Conservation (phyloP, 2,329 filamentous ascomycete genomes). For the Cylindrodendrum hubeiense region DNA sequence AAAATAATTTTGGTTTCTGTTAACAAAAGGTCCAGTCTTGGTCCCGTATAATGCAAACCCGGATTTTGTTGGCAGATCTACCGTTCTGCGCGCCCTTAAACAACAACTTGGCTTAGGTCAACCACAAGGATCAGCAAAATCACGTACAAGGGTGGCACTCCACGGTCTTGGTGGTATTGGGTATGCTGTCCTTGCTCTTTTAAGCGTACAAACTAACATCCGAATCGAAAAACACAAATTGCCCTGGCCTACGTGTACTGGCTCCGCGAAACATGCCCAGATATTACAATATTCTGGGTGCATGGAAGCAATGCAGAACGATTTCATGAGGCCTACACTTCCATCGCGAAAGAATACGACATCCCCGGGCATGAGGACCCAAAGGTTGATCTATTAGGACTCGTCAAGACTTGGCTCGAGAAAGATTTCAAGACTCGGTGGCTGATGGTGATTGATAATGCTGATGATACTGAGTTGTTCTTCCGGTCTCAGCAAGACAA, state of each 20-base stretch:
- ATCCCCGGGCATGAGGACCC: conserved; percentile 43
- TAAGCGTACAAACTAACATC: not conserved
- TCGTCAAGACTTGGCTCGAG: conserved; percentile 50
- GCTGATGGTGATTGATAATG: conserved; percentile 21
- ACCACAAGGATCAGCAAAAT: not conserved
- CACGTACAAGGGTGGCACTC: conserved; percentile 14
- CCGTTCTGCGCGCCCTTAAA: conserved; percentile 8
- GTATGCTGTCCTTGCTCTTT: not conserved
- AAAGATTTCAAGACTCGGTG: conserved; percentile 13
- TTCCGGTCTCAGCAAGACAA: not conserved
- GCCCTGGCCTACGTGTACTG: conserved; percentile 34
- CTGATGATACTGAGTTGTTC: conserved; percentile 36
- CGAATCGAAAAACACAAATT: conserved; percentile 26
- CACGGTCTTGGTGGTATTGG: conserved; percentile 21
- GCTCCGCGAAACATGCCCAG: not conserved
- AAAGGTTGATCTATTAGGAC: conserved; percentile 34
- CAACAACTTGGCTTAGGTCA: conserved; percentile 14
- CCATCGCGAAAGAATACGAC: conserved; percentile 47
- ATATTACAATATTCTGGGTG: conserved; percentile 50
- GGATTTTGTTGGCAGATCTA: conserved; percentile 18
- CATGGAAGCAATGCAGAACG: conserved; percentile 46
- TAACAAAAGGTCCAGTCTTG: conserved; percentile 17
- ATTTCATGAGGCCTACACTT: conserved; percentile 48
- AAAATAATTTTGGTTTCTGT: not conserved
- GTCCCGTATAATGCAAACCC: conserved; percentile 26